Conservation (phyloP, 2,329 filamentous ascomycete species). For the Diaporthe nobilis region DNA sequence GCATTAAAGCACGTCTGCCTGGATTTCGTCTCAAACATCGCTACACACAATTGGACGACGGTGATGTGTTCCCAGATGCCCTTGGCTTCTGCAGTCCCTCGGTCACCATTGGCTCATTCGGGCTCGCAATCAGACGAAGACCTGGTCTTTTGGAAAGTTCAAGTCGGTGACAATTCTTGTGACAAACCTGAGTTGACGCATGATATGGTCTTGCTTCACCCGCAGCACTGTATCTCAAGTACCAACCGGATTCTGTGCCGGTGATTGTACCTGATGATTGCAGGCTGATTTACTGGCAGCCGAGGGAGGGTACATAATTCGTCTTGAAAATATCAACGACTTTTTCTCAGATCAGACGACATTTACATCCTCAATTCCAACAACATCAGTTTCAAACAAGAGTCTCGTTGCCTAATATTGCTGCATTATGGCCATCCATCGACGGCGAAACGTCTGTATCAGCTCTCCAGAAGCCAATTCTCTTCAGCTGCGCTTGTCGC, state of each 20-base stretch:
- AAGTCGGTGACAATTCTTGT: background rate
- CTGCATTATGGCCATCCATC: background rate
- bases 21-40: background rate
- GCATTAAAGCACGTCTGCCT: background rate
- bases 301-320: background rate
- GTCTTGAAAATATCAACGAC: background rate
- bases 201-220: background rate
- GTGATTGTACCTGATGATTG: background rate
- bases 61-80: background rate
- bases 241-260: too few relatives aligned
- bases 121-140: background rate
- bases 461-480: too few relatives aligned
- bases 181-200: background rate
- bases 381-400: background rate
- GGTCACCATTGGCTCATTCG: background rate
- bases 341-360: too few relatives aligned
- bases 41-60: background rate
- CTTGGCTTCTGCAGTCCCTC: background rate
- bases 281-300: background rate
- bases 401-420: background rate
- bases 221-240: background rate
- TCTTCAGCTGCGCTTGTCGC: background rate
- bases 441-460: background rate
- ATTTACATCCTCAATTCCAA: background rate
- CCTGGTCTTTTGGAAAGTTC: background rate